phyloP scores from a whole-genome alignment of 2,329 filamentous ascomycete species.

The Penicillium sp. region DNA sequence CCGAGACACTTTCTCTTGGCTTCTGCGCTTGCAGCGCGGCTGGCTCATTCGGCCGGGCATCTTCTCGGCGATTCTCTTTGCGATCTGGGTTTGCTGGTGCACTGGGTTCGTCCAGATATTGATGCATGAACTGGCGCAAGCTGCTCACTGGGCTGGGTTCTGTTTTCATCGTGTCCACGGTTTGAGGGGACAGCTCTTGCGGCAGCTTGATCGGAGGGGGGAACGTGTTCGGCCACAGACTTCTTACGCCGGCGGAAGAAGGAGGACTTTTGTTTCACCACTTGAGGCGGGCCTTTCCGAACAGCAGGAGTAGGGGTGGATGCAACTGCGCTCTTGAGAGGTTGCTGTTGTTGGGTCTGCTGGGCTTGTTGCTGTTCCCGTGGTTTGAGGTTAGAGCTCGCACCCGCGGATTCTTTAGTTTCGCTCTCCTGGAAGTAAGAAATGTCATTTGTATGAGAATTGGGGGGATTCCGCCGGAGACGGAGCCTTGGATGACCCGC shows the following conservation, averaged over 20 bases:
- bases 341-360: conserved; percentile 18
- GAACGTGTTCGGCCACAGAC: conserved; percentile 71
- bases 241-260: conserved; percentile 96
- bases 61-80: conserved; percentile 31
- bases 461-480: conserved; percentile 27
- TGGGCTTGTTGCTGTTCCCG: conserved; percentile 29
- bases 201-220: conserved; percentile 61
- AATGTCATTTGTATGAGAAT: conserved; percentile 24
- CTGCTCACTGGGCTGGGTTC: conserved; percentile 73
- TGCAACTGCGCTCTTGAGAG: conserved; percentile 24
- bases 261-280: conserved; percentile 90
- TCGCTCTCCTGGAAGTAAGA: conserved; percentile 33
- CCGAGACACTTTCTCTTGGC: conserved; percentile 32
- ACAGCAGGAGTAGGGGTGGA: conserved; percentile 23
- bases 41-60: conserved; percentile 25
- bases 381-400: conserved; percentile 28
- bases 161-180: conserved; percentile 33
- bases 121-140: conserved; percentile 83
- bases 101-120: conserved; percentile 62
- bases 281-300: conserved; percentile 45
- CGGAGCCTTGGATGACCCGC: conserved; percentile 63
- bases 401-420: conserved; percentile 26
- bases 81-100: conserved; percentile 26
- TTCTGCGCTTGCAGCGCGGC: conserved; percentile 26
- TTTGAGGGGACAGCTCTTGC: conserved; percentile 49